These are phyloP conservation scores for Prototheca cutis DNA, from an alignment of 163 green algal genomes.

Conservation along the genomic window DNA sequence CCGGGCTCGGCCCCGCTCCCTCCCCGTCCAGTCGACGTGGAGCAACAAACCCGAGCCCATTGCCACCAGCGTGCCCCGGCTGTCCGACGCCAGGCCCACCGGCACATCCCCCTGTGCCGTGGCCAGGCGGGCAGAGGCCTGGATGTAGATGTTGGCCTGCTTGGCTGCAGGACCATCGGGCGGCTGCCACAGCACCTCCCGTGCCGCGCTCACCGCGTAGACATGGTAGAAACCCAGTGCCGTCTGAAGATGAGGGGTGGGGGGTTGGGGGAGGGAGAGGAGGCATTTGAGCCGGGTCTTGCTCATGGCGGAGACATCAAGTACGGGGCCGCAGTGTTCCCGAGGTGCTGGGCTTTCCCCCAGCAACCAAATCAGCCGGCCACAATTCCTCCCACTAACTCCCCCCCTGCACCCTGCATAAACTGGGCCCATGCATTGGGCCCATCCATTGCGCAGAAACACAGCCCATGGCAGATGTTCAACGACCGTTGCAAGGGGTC, in stretches of 20 bases:
- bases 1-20: conserved; percentile 39
- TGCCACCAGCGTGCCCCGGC: conserved; percentile 31
- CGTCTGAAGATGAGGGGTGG: conserved; percentile 32
- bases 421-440: not conserved
- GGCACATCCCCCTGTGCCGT: not conserved
- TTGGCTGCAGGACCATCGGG: conserved; percentile 1
- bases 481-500: too few species aligned
- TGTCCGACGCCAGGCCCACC: conserved; percentile 13
- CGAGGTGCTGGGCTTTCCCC: too few species aligned
- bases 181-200: conserved; percentile 31
- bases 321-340: too few species aligned
- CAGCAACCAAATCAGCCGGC: too few species aligned
- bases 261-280: not conserved
- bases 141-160: conserved; percentile 34
- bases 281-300: too few species aligned
- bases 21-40: conserved; percentile 48
- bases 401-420: not conserved
- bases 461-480: too few species aligned
- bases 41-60: conserved; percentile 50
- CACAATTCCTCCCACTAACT: not conserved
- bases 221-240: conserved; percentile 45
- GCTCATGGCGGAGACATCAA: too few species aligned
- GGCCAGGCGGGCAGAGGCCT: conserved; percentile 23
- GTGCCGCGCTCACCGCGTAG: conserved; percentile 44
- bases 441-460: too few species aligned